phyloP scores from a whole-genome alignment of 208 protist genomes.

The Trypanosoma boissoni region DNA sequence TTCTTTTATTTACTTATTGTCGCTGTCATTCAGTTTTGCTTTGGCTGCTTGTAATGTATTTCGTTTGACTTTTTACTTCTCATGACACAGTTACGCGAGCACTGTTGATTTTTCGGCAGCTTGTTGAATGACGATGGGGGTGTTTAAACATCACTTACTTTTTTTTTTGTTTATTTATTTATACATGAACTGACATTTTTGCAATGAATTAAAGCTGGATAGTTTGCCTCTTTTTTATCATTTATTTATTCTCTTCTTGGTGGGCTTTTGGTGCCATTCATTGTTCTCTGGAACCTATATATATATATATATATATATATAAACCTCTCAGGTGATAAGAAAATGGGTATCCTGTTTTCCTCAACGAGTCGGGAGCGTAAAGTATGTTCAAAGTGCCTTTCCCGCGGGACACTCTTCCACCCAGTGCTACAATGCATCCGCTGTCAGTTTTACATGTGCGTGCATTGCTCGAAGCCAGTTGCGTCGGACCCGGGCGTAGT shows the following conservation, averaged over 20 bases:
- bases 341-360: slow-evolving; percentile 6
- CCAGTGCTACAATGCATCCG: slow-evolving; percentile 12
- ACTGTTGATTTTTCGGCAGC: too few species aligned
- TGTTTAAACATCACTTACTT: too few species aligned
- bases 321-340: background rate
- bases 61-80: too few species aligned
- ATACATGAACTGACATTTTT: too few species aligned
- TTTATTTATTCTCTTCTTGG: slow-evolving; percentile 10
- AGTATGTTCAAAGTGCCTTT: slow-evolving; percentile 17
- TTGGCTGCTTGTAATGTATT: too few species aligned
- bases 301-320: background rate
- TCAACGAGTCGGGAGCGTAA: slow-evolving; percentile 5
- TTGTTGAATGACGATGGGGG: too few species aligned
- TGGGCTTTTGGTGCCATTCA: background rate
- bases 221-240: background rate
- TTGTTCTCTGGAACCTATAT: background rate
- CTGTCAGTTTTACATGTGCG: slow-evolving; percentile 11
- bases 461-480: slow-evolving; percentile 16
- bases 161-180: background rate
- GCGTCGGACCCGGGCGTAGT: background rate
- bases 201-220: too few species aligned
- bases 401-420: background rate
- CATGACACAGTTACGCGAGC: too few species aligned
- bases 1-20: background rate
- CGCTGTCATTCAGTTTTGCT: too few species aligned